Base-by-base conservation (phyloP, 306 rosid species). In the Fragaria iinumae region DNA sequence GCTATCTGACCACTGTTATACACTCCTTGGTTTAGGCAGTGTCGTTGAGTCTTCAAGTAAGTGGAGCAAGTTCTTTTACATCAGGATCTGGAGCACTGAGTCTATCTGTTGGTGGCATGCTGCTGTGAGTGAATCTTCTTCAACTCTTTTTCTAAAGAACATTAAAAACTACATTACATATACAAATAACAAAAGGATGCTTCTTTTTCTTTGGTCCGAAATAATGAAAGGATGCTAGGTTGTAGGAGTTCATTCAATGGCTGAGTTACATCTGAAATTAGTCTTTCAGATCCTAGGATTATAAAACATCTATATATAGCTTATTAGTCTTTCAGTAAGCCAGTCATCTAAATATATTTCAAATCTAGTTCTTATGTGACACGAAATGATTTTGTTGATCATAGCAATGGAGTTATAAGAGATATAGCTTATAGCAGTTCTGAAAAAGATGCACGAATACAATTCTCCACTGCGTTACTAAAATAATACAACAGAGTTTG, bases 21-120 rank as follows among this genome's bases (percentile, higher is more conserved):
- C 36, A 39, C 78, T 82, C 76, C 80, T 70, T 83, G 80, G 72
- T 84, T 34, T 89, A 92, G 97, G 97, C 73, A 16, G 80, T 82
- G 79, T 63, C 97, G 14, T 77, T 90, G 92, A 89, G 83, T 79
- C 83, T 92, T 41, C 93, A 92, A 86, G 90, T 82, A 70, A 68
- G 83, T 75, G 97, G 88, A 75, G 90, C 91, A 47, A 89, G 91
- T 78, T 85, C 92, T 43, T 83, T 72, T 47, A 79, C 81, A 67
- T 79, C 96, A 39, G 86, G 88, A 59, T 80, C 82, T 72, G 90
- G 80, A 76, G 77, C 90, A 41, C 73, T 84, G 87, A 89, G 84
- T 79, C 87, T 92, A 45, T 89, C 97, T 14, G 88, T 89, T 44
- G 97, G 97, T 72, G 92, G 96, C 88, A 89, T 90, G 87, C 86